A percentile compares a stretch with the other conserved stretches of the same genome.
Conservation (phyloP, 2,329 filamentous ascomycete genomes). For the Fusarium decemcellulare region DNA sequence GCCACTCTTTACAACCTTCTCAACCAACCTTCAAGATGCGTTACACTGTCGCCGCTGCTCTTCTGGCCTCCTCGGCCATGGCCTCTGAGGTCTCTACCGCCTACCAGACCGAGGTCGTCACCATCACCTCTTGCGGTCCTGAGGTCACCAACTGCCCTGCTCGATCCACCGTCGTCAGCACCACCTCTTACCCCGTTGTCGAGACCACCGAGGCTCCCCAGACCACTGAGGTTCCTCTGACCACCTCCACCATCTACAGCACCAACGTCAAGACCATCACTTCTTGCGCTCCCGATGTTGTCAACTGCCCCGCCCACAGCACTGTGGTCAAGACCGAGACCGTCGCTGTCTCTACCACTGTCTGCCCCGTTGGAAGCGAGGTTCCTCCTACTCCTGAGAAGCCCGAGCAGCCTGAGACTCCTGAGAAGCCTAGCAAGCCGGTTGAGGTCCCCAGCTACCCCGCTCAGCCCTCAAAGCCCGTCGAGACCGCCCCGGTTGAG, state of each 20-base stretch:
- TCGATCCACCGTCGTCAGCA: conserved; percentile 39
- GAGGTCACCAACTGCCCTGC: conserved; percentile 49
- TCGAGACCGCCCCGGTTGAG: conserved; percentile 4
- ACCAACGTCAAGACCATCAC: conserved; percentile 74
- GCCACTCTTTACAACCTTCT: conserved; percentile 42
- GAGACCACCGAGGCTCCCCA: conserved; percentile 48
- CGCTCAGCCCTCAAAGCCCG: conserved; percentile 5
- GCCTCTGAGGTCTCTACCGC: conserved; percentile 60
- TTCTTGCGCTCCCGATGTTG: conserved; percentile 71
- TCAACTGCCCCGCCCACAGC: conserved; percentile 70
- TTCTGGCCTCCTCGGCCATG: conserved; percentile 59
- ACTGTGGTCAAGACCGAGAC: conserved; percentile 55
- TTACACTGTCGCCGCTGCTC: conserved; percentile 67
- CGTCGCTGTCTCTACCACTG: conserved; percentile 56
- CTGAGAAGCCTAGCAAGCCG: conserved; percentile 11
- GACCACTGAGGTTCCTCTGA: conserved; percentile 57
- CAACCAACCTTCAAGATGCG: conserved; percentile 69
- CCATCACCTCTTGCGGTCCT: conserved; percentile 71
- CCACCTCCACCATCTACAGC: conserved; percentile 69
- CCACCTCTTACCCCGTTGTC: conserved; percentile 36
- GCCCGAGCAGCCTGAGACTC: conserved; percentile 23
- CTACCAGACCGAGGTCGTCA: conserved; percentile 71
- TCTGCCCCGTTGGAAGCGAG: conserved; percentile 23
- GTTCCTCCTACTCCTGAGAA: conserved; percentile 9
- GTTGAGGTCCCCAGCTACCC: conserved; percentile 32